These are phyloP conservation scores for Blastocystis sp. DNA, from an alignment of 352 stramenopile genomes.

Conservation along the genomic window DNA sequence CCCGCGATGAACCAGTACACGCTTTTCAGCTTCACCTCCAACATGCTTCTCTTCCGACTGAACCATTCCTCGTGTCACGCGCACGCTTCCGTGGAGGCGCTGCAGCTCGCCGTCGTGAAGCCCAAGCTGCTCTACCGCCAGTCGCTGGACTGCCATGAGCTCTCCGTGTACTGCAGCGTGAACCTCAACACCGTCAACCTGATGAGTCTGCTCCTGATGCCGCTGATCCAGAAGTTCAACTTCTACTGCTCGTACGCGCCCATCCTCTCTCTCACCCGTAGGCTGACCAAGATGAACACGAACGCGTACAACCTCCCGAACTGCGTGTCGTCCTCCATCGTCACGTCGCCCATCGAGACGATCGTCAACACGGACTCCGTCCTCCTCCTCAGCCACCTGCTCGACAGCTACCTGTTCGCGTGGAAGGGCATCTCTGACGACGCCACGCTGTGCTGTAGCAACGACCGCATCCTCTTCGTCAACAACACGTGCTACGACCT, in stretches of 20 bases:
- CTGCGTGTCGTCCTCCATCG: conserved; percentile 12
- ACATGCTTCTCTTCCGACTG: conserved; percentile 42
- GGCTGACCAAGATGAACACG: neutral
- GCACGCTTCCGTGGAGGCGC: neutral
- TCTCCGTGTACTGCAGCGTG: conserved; percentile 28
- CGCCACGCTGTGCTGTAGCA: neutral
- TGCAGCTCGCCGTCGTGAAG: conserved; percentile 25
- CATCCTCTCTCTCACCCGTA: neutral
- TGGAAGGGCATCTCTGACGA: neutral
- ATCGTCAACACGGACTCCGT: conserved; percentile 46
- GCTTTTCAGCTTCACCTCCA: conserved; percentile 21
- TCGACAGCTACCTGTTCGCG: conserved; percentile 33
- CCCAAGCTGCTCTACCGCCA: conserved; percentile 32
- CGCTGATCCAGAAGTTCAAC: conserved; percentile 57
- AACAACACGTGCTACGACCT: conserved; percentile 56
- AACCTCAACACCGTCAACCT: conserved; percentile 60
- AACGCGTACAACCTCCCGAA: conserved; percentile 55
- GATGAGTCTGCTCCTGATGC: conserved; percentile 60
- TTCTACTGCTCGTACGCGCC: neutral
- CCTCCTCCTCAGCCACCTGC: conserved; percentile 18
- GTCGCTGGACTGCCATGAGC: conserved; percentile 38
- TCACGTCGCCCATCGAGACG: conserved; percentile 21
- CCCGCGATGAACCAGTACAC: conserved; percentile 27
- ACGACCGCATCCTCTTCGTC: conserved; percentile 47
- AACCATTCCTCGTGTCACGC: conserved; percentile 27